Evolutionary conservation across 192 early-diverging fungal species (phyloP).

Genomic region (Backusella parvicylindrica): DNA sequence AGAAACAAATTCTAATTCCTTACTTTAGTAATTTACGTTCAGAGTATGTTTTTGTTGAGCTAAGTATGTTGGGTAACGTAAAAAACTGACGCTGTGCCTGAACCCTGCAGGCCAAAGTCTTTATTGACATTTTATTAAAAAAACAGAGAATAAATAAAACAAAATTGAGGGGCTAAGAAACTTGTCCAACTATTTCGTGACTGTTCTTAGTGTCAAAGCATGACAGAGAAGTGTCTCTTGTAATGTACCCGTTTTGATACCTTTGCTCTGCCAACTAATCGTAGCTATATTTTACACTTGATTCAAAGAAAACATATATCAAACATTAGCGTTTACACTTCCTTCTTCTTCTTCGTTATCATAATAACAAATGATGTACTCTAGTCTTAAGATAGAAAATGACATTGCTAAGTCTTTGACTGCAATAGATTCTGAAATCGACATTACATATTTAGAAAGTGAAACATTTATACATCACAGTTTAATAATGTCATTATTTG

Average conservation of each 20-base stretch:
- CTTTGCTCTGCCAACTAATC: too few relatives aligned
- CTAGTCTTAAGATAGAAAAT: too few relatives aligned
- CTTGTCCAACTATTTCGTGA: background rate
- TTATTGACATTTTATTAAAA: background rate
- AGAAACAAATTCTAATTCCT: background rate
- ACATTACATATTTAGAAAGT: background rate
- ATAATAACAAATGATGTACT: too few relatives aligned
- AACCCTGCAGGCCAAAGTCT: background rate
- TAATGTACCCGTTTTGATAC: too few relatives aligned
- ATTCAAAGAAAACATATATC: too few relatives aligned
- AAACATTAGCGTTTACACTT: too few relatives aligned
- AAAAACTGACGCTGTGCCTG: conserved; percentile 11
- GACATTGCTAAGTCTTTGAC: too few relatives aligned
- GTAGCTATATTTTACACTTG: too few relatives aligned
- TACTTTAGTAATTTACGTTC: conserved; percentile 19
- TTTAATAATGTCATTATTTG: background rate
- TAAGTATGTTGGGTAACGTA: conserved; percentile 9
- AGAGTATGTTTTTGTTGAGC: conserved; percentile 10
- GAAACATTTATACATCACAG: background rate
- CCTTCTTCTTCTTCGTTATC: background rate
- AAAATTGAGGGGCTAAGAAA: background rate
- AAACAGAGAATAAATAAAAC: background rate
- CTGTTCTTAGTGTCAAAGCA: background rate
- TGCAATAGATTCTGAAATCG: too few relatives aligned
- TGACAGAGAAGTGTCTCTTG: too few relatives aligned